Evolutionary conservation across 495 filamentous ascomycete genomes (phyloP).

Genomic region (Aspergillus ostianus): DNA sequence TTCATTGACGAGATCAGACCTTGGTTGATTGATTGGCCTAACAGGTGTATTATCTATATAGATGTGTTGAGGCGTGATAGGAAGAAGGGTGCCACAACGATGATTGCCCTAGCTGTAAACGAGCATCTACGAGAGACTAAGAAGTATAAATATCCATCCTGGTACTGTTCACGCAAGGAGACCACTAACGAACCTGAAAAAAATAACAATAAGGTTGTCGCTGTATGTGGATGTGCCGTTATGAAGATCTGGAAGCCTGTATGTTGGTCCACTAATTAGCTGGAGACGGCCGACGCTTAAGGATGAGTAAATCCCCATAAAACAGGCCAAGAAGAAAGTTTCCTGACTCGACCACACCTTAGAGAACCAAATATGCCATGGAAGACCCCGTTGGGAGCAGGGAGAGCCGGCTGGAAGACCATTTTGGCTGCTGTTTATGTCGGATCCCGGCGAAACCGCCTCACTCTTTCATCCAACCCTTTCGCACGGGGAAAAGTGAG

Average conservation of each 20-base stretch:
- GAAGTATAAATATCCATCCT: conserved; percentile 18
- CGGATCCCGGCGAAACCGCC: conserved; percentile 33
- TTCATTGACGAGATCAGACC: conserved; percentile 6
- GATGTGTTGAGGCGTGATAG: conserved; percentile 1
- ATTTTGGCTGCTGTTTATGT: conserved; percentile 20
- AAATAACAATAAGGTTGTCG: not conserved
- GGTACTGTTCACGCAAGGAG: conserved; percentile 17
- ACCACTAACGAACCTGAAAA: not conserved
- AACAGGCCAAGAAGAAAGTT: conserved; percentile 8
- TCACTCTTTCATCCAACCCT: conserved; percentile 48
- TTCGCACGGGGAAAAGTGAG: conserved; percentile 33
- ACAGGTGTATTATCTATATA: conserved; percentile 4
- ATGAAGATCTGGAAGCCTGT: conserved; percentile 10
- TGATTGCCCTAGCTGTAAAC: conserved; percentile 13
- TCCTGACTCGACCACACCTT: conserved; percentile 10
- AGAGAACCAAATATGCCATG: conserved; percentile 4
- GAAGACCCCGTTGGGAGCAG: conserved; percentile 5
- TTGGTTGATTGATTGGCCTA: not conserved
- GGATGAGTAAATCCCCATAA: not conserved
- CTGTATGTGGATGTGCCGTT: conserved; percentile 17
- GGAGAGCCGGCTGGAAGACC: conserved; percentile 4
- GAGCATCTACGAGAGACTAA: conserved; percentile 15
- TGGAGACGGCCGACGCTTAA: not conserved
- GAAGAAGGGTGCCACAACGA: not conserved
- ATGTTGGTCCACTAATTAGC: not conserved